Conservation (phyloP, 2,329 filamentous ascomycete genomes). For the Talaromyces islandicus region DNA sequence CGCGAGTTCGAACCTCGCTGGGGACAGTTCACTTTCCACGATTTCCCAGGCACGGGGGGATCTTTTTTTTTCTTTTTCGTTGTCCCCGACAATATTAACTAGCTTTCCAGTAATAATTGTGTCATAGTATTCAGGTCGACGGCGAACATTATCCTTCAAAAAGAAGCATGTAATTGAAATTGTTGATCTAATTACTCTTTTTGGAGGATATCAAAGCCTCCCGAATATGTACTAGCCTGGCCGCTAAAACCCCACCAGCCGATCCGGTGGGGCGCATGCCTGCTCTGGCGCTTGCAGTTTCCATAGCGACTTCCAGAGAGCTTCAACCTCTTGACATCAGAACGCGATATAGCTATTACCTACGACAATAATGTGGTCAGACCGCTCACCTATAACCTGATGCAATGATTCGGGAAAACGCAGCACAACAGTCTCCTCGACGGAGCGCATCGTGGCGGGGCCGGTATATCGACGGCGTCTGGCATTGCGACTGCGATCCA, state of each 20-base stretch:
- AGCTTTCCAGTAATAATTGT: no score
- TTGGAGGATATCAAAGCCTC: not conserved
- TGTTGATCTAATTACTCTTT: no score
- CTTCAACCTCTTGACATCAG: no score
- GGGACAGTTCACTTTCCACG: no score
- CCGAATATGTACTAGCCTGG: not conserved
- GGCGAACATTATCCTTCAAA: no score
- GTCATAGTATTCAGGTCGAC: no score
- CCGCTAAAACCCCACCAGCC: not conserved
- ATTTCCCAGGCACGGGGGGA: no score
- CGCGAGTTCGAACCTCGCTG: not conserved
- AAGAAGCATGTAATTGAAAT: no score
- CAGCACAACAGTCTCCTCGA: conserved; percentile 1
- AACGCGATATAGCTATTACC: not conserved
- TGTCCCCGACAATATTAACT: no score
- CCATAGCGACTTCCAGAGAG: not conserved
- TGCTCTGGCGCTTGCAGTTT: not conserved
- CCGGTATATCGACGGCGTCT: conserved; percentile 38
- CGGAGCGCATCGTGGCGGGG: conserved; percentile 23
- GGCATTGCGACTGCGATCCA: conserved; percentile 53
- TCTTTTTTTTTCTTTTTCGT: no score
- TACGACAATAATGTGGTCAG: not conserved
- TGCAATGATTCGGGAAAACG: conserved; percentile 5
- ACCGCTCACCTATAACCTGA: not conserved
- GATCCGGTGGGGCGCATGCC: not conserved